These are phyloP conservation scores for Termitomyces titanicus DNA, from an alignment of 768 basidiomycete species.

Conservation along the genomic window DNA sequence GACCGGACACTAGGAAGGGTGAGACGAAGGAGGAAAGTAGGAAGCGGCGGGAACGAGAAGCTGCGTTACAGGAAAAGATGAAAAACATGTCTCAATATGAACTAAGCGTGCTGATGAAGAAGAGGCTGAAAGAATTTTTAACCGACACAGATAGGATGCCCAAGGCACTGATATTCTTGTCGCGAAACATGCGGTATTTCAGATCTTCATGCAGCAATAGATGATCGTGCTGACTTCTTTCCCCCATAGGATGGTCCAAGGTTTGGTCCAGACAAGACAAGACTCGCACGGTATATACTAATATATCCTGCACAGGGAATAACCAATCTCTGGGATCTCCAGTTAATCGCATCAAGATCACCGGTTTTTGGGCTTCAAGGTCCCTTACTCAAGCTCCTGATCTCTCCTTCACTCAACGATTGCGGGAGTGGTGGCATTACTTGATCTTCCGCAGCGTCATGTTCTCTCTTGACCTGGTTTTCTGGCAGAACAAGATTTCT, in stretches of 20 bases:
- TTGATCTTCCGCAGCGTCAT: slow-evolving; percentile 63
- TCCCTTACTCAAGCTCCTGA: slow-evolving; percentile 48
- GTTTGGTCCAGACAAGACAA: slow-evolving; percentile 17
- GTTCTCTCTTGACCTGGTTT: slow-evolving; percentile 66
- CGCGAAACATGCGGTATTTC: slow-evolving; percentile 67
- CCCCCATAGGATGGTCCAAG: slow-evolving; percentile 43
- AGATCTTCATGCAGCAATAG: background rate
- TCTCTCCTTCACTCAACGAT: slow-evolving; percentile 36
- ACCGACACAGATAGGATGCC: slow-evolving; percentile 76
- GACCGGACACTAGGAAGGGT: slow-evolving; percentile 14
- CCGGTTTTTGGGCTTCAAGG: slow-evolving; percentile 76
- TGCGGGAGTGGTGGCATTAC: slow-evolving; percentile 55
- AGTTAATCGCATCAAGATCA: slow-evolving; percentile 88
- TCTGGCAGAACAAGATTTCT: slow-evolving; percentile 56
- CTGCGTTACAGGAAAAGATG: slow-evolving; percentile 20
- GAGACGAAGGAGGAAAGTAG: slow-evolving; percentile 19
- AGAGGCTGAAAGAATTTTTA: slow-evolving; percentile 61
- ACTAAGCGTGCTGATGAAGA: slow-evolving; percentile 63
- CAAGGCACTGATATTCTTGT: slow-evolving; percentile 70
- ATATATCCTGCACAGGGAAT: slow-evolving; percentile 43
- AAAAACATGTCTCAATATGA: slow-evolving; percentile 60
- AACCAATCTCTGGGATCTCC: slow-evolving; percentile 84
- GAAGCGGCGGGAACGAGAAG: slow-evolving; percentile 12
- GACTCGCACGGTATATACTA: slow-evolving; percentile 23
- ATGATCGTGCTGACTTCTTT: background rate